Base-by-base conservation (phyloP, 1,284 basidiomycete species). In the Ustilago trichophora region DNA sequence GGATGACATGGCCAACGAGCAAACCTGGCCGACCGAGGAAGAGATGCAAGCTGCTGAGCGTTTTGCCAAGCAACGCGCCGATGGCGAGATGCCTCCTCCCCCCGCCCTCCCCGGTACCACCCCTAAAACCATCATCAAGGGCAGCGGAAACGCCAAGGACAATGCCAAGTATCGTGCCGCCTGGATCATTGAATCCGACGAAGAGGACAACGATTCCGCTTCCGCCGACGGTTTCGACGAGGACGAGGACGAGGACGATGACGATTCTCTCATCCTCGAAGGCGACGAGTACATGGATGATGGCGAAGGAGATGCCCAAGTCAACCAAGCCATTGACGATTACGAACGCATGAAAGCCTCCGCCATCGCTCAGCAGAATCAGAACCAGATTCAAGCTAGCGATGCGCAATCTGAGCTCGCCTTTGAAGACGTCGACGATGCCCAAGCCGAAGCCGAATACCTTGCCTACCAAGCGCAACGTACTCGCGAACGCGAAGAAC, bases 21-120 rank as follows among this genome's bases (percentile, higher is more conserved):
- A 98, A 83, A 98, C 95, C 0, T 98, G 95, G 94, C 95, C 95
- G 0, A 97, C 93, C 0, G 93, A 98, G 80, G 95, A 98, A 73
- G 95, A 98, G 81, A 91, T 98, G 88, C 59, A 68, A 85, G 55
- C 56, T 9, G 69, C 67, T 26, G 69, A 76, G 18, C 29, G 31
- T 16, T 64, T 65, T 29, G 57, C 64, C 16, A 46, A 46, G 36
- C 46, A 50, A 10, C 62, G 47, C 10, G 58, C 47, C 12, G 38
- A 69, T 15, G 72, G 68, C 21, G 63, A 63, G 22, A 64, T 67
- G 48, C 51, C 51, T 9, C 67, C 69, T 2, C 77, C 78, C n/a
- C 75, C 84, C 4, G 84, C 82, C 4, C 82, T 78, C 1, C 80
- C 82, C 7, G 83, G 80, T 8, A 82, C 79, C 3, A 81, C 78